Evolutionary conservation across 2,329 filamentous ascomycete species (phyloP).

Genomic region (Verticillium zaregamsianum): DNA sequence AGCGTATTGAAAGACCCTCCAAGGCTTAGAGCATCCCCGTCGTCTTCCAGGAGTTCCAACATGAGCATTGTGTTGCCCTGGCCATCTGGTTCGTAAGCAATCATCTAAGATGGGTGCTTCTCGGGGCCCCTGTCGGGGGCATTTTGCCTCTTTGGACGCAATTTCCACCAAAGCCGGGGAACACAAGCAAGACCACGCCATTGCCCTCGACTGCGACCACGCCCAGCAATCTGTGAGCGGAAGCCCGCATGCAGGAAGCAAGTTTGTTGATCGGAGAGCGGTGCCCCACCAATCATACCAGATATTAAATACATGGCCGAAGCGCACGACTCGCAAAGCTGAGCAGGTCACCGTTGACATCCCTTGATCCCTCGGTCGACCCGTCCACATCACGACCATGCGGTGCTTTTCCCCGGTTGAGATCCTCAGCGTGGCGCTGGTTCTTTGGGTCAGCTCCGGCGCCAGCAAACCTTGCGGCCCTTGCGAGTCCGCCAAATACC

Average conservation of each 20-base stretch:
- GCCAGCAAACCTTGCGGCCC: not conserved
- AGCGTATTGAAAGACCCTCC: not conserved
- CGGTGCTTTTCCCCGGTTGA: not conserved
- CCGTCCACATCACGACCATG: not conserved
- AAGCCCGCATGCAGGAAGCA: not conserved
- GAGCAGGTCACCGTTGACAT: not conserved
- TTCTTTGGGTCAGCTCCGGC: not conserved
- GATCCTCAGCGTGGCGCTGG: not conserved
- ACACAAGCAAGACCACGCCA: not conserved
- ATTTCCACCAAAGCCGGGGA: not conserved
- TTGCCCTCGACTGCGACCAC: not conserved
- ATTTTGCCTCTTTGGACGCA: not conserved
- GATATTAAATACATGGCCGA: not conserved
- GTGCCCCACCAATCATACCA: not conserved
- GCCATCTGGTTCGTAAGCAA: not conserved
- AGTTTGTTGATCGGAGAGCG: not conserved
- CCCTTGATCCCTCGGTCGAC: not conserved
- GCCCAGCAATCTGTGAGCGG: not conserved
- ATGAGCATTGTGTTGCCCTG: not conserved
- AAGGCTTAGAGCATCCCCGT: not conserved
- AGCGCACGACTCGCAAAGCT: not conserved
- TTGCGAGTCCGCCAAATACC: constrained; percentile 11
- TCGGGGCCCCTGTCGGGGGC: not conserved
- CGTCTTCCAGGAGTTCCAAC: not conserved
- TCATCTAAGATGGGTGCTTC: not conserved